These are phyloP conservation scores for Hypomontagnella monticulosa DNA, from an alignment of 495 filamentous ascomycete genomes.

Conservation along the genomic window DNA sequence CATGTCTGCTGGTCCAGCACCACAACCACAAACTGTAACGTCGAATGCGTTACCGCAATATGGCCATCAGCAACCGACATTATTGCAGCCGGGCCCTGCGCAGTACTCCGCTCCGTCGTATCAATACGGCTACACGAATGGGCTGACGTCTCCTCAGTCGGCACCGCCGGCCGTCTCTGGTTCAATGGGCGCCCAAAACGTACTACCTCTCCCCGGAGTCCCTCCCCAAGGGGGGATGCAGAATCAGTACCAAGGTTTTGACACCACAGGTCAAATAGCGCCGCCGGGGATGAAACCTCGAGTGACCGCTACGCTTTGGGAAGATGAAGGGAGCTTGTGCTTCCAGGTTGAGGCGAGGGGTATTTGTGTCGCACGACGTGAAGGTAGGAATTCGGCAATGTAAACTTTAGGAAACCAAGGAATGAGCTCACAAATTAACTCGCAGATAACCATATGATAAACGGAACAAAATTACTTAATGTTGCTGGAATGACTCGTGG, in stretches of 20 bases:
- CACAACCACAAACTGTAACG: constrained; percentile 82
- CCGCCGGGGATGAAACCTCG: constrained; percentile 98
- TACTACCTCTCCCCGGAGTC: constrained; percentile 74
- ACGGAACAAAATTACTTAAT: constrained; percentile 95
- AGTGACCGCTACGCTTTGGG: constrained; percentile 97
- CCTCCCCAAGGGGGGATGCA: constrained; percentile 61
- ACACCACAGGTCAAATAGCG: constrained; percentile 89
- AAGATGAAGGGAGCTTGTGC: constrained; percentile 96
- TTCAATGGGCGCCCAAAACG: constrained; percentile 67
- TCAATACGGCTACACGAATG: constrained; percentile 78
- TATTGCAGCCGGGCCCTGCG: constrained; percentile 79
- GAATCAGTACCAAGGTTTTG: constrained; percentile 71
- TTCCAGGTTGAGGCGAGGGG: constrained; percentile 98
- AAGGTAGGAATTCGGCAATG: constrained; percentile 71
- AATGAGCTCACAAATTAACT: constrained; percentile 33
- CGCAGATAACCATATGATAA: constrained; percentile 99
- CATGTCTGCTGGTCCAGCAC: constrained; percentile 82
- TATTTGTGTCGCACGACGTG: constrained; percentile 92
- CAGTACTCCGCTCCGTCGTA: constrained; percentile 75
- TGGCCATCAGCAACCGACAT: constrained; percentile 78
- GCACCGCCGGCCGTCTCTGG: constrained; percentile 73
- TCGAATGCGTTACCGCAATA: constrained; percentile 78
- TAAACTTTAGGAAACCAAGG: background rate
- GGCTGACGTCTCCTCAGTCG: constrained; percentile 77
- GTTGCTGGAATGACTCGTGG: constrained; percentile 98